These are phyloP conservation scores for Pseudogymnoascus sp. DNA, from an alignment of 2,329 filamentous ascomycete genomes.

Conservation along the genomic window DNA sequence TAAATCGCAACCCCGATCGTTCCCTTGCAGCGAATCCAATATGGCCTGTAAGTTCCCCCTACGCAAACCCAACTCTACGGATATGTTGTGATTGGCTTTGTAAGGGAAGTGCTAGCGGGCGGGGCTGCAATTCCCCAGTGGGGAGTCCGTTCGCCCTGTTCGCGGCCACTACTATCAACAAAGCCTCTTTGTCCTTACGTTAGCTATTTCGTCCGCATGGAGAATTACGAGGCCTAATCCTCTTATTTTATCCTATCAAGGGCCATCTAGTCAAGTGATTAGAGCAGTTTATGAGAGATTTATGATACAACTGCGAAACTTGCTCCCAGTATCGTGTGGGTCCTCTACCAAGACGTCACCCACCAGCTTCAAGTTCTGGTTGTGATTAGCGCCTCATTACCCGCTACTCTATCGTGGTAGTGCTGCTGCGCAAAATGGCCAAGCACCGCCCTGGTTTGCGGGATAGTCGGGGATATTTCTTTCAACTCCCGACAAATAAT, in stretches of 20 bases:
- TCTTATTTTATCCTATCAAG: not conserved
- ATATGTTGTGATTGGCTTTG: constrained; percentile 6
- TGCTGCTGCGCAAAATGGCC: constrained; percentile 6
- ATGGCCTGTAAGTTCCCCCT: not conserved
- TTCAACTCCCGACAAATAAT: not conserved
- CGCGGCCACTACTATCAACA: not conserved
- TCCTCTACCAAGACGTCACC: not conserved
- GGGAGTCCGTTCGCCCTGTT: not conserved
- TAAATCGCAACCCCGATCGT: constrained; percentile 3
- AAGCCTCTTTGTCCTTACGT: not conserved
- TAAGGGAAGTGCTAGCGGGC: not conserved
- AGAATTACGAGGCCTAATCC: not conserved
- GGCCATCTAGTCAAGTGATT: not conserved
- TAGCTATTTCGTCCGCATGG: not conserved
- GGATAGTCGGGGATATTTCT: not conserved
- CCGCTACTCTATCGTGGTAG: not conserved
- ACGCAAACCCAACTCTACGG: not conserved
- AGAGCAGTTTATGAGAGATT: not conserved
- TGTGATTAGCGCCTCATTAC: constrained; percentile 4
- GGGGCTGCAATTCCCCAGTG: not conserved
- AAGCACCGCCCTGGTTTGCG: not conserved
- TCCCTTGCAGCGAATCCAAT: constrained; percentile 5
- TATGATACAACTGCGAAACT: constrained; percentile 3
- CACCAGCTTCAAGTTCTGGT: not conserved
- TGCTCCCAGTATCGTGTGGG: not conserved